Percentiles rank a stretch among this genome's conserved stretches.
phyloP scores from a whole-genome alignment of 306 rosid genomes.

The Cucumis cinereus region DNA sequence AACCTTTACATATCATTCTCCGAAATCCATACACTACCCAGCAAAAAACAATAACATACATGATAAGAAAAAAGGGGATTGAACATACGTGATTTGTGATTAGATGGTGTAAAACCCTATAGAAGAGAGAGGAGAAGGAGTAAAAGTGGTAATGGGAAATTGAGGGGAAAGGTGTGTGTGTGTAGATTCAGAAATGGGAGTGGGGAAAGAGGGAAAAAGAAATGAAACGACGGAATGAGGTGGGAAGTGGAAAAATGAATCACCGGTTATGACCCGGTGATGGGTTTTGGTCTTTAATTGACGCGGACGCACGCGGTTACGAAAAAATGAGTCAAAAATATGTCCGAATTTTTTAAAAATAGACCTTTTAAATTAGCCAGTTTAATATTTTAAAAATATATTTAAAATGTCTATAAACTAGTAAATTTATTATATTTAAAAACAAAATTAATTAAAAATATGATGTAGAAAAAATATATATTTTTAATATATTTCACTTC shows the following conservation, averaged over 20 bases:
- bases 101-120: neutral
- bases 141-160: neutral
- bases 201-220: neutral
- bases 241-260: constrained; percentile 12
- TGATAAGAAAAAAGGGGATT: neutral
- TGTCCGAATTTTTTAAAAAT: too few relatives aligned
- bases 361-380: too few relatives aligned
- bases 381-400: too few relatives aligned
- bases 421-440: too few relatives aligned
- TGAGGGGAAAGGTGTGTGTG: neutral
- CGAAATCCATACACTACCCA: neutral
- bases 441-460: too few relatives aligned
- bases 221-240: neutral
- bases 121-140: neutral
- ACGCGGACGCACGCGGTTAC: constrained; percentile 22
- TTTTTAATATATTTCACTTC: too few relatives aligned
- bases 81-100: neutral
- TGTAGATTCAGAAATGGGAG: neutral
- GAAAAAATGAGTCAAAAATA: constrained; percentile 3
- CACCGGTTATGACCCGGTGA: constrained; percentile 7
- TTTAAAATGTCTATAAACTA: too few relatives aligned
- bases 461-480: too few relatives aligned
- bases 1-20: neutral
- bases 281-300: neutral
- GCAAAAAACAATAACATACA: neutral